A percentile compares a stretch with the other conserved stretches of the same genome.
Evolutionary conservation across 352 stramenopile genomes (phyloP).

Genomic region (Aphanomyces invadans): DNA sequence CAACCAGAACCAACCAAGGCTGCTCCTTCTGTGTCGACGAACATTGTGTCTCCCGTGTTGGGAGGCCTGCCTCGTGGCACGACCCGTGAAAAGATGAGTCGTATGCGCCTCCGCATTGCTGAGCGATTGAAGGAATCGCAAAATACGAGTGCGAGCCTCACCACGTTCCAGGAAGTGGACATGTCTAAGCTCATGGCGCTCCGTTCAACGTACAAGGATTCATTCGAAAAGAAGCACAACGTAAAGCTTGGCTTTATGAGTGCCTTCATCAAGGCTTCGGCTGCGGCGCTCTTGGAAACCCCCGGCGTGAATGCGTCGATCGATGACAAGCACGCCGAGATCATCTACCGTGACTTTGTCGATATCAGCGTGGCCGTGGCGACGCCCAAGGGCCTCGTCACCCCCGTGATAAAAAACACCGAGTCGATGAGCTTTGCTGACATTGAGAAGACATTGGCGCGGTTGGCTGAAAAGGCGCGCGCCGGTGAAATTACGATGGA

Average conservation of each 20-base stretch:
- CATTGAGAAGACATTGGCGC: conserved; percentile 94
- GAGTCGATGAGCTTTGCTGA: conserved; percentile 97
- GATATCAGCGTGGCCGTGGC: conserved; percentile 98
- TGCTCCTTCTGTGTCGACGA: conserved; percentile 21
- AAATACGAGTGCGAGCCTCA: conserved; percentile 97
- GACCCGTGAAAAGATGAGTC: conserved; percentile 96
- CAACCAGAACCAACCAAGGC: conserved; percentile 28
- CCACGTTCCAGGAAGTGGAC: conserved; percentile 99
- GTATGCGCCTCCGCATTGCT: conserved; percentile 96
- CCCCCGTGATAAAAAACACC: conserved; percentile 96
- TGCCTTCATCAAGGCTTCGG: conserved; percentile 96
- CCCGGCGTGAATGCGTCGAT: conserved; percentile 98
- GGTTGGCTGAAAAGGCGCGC: conserved; percentile 82
- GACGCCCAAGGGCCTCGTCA: conserved; percentile 94
- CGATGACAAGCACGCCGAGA: conserved; percentile 96
- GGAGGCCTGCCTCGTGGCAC: conserved; percentile 38
- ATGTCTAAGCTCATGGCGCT: conserved; percentile 96
- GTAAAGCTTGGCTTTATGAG: conserved; percentile 99
- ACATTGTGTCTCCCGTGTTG: conserved; percentile 39
- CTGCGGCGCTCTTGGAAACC: conserved; percentile 87
- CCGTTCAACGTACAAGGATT: conserved; percentile 92
- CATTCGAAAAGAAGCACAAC: conserved; percentile 97
- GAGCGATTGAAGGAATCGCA: conserved; percentile 97
- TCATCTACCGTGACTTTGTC: conserved; percentile 98
- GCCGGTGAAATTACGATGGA: conserved; percentile 70